These are phyloP conservation scores for Candolleomyces eurysporus DNA, from an alignment of 768 basidiomycete genomes.

Conservation along the genomic window DNA sequence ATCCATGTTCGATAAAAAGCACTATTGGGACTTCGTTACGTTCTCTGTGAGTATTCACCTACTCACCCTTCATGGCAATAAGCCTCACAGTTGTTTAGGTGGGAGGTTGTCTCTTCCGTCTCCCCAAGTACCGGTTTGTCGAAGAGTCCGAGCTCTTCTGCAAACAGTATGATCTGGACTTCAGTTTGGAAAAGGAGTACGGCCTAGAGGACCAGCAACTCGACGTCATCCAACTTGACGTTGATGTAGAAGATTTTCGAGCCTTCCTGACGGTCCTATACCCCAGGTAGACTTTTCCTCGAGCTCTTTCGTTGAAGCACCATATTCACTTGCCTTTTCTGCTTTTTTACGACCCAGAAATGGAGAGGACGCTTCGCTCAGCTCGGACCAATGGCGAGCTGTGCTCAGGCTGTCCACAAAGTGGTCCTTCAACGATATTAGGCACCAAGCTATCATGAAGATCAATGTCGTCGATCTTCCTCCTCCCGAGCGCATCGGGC, in stretches of 20 bases:
- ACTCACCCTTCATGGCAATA: not conserved
- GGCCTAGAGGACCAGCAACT: not conserved
- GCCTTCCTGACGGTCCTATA: not conserved
- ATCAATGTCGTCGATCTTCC: conserved; percentile 15
- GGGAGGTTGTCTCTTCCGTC: not conserved
- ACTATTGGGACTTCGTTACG: no score
- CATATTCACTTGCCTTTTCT: no score
- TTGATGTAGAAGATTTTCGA: not conserved
- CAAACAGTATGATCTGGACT: not conserved
- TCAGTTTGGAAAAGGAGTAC: not conserved
- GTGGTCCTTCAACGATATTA: conserved; percentile 32
- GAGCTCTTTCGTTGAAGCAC: not conserved
- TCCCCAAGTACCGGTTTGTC: not conserved
- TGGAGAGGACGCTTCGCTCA: not conserved
- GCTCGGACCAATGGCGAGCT: conserved; percentile 32
- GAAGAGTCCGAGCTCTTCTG: not conserved
- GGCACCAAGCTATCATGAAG: conserved; percentile 23
- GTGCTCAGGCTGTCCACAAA: conserved; percentile 35
- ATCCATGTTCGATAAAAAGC: no score
- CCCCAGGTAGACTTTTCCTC: not conserved
- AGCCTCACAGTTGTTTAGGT: not conserved
- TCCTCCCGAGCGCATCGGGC: conserved; percentile 24
- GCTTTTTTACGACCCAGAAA: not conserved
- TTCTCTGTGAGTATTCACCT: not conserved
- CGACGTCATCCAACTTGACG: no score